Base-by-base conservation (phyloP, 2,329 filamentous ascomycete species). In the Fusarium duplospermum region DNA sequence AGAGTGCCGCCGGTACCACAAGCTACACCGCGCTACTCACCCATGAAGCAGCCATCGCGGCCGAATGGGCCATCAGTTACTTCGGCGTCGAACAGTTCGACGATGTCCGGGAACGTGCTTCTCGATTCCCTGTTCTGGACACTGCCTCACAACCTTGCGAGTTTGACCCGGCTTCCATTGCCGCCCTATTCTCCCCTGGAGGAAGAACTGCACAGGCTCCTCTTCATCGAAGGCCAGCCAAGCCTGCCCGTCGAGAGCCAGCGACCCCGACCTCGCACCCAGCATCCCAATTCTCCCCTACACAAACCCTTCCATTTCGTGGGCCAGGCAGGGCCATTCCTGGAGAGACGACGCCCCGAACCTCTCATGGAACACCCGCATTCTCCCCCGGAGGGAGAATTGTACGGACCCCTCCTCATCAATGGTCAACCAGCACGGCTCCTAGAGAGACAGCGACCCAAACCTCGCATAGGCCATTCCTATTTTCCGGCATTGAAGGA, bases 71-170 rank as follows among this genome's bases (percentile, higher is more conserved):
- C 35, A 31, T 70, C 7, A 29, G 20, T 6, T 60, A 47, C 58
- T 70, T 70, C 24, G 35, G 29, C 3, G 63, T 70, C 18, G 27
- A 63, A 24, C 18, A 70, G 7, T 70, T 70, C 35, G 24, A 56
- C 7, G 6, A 20, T 0, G 58, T 14, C 4, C n/a, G 33, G 40
- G n/a, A 38, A 18, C 40, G 24, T 31, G 29, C 29, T n/a, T 54
- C 14, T 18, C 6, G 4, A 1, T 54, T 62, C 1, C 6, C 45
- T 13, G 35, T 40, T 4, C 24, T 9, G 5, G 52, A 57, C 4
- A 62, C 56, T 36, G 18, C 16, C n/a, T 38, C 40, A 10, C 22
- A 18, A 13, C 16, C n/a, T 31, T 7, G 11, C 31, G n/a, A 56
- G 13, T 20, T n/a, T 18, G 10, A 36, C 31, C n/a, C 35, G 31